Evolutionary conservation across 106 monocot species (phyloP).

Genomic region (Allium cepa): DNA sequence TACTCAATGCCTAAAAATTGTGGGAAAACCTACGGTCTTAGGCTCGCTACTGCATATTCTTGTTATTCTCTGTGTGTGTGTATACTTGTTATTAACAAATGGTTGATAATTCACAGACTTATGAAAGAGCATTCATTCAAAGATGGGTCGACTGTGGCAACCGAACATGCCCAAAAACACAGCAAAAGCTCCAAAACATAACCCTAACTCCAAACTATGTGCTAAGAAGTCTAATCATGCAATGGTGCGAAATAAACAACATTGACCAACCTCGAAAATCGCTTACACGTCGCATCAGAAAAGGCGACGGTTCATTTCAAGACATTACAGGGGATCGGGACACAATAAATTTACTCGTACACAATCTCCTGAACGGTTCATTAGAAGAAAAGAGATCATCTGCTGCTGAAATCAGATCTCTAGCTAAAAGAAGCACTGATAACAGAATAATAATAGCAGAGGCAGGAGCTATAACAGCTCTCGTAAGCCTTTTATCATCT

Average conservation of each 20-base stretch:
- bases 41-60: no score
- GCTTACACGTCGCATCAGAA: constrained; percentile 21
- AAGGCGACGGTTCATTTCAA: constrained; percentile 23
- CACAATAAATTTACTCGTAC: constrained; percentile 31
- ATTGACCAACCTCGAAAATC: constrained; percentile 38
- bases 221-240: constrained; percentile 54
- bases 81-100: no score
- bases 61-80: no score
- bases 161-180: constrained; percentile 67
- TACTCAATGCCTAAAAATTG: no score
- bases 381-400: constrained; percentile 45
- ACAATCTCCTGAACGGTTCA: constrained; percentile 33
- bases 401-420: constrained; percentile 60
- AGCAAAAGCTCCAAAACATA: constrained; percentile 62
- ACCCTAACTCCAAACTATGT: constrained; percentile 66
- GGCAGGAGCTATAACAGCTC: constrained; percentile 51
- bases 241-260: constrained; percentile 57
- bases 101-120: constrained; percentile 30
- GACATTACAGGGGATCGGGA: constrained; percentile 22
- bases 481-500: constrained; percentile 32
- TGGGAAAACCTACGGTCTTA: no score
- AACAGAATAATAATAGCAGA: constrained; percentile 65
- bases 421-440: constrained; percentile 73
- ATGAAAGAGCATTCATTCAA: constrained; percentile 57
- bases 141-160: constrained; percentile 68